These are phyloP conservation scores for Durio zibethinus DNA, from an alignment of 345 rosid genomes.

Conservation along the genomic window DNA sequence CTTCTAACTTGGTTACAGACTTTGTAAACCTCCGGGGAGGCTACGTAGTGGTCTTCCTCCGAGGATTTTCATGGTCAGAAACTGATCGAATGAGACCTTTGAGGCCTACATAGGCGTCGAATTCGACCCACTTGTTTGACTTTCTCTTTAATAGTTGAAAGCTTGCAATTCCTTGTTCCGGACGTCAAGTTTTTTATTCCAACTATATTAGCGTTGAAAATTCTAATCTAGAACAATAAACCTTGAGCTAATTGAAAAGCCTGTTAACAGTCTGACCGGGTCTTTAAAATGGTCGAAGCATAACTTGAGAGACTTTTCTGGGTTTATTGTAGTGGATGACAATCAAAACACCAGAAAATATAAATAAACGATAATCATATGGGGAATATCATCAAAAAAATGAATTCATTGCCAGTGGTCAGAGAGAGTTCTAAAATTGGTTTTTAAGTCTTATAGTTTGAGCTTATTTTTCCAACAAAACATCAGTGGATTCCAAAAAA, in stretches of 20 bases:
- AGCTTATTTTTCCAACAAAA: not conserved
- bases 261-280: not conserved
- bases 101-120: not conserved
- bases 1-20: not conserved
- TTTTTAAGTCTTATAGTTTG: not conserved
- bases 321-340: not conserved
- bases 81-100: not conserved
- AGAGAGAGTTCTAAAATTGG: not conserved
- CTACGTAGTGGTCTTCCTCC: not conserved
- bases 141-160: not conserved
- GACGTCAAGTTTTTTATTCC: no score
- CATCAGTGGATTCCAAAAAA: not conserved
- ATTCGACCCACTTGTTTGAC: not conserved
- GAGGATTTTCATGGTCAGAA: not conserved
- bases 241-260: not conserved
- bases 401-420: not conserved
- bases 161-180: not conserved
- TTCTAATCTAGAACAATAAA: not conserved
- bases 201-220: not conserved
- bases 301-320: not conserved
- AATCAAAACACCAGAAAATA: not conserved
- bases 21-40: not conserved
- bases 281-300: conserved; percentile 4
- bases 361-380: not conserved
- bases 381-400: not conserved